Percentiles rank a stretch among this genome's conserved stretches.
phyloP scores from a whole-genome alignment of 73 alveolate genomes.

The Paramecium sexaurelia region DNA sequence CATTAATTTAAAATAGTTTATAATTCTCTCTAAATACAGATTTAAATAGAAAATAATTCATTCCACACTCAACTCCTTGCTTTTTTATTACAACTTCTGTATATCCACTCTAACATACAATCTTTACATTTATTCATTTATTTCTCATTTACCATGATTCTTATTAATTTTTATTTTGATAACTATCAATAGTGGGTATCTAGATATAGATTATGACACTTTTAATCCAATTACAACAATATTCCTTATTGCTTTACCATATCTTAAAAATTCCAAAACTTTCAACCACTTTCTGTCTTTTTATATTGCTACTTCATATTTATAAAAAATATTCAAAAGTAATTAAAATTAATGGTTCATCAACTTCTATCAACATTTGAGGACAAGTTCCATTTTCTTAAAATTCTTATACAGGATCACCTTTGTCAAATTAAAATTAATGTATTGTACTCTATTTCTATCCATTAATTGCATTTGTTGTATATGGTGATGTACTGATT shows the following conservation, averaged over 20 bases:
- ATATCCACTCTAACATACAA: background rate
- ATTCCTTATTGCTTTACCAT: background rate
- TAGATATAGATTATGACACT: background rate
- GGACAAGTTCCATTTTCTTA: background rate
- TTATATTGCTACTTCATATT: background rate
- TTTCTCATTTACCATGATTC: background rate
- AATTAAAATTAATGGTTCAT: background rate
- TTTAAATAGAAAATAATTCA: conserved; percentile 1
- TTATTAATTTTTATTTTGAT: background rate
- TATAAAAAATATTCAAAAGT: background rate
- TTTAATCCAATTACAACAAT: background rate
- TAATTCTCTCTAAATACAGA: conserved; percentile 6
- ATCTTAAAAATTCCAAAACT: background rate
- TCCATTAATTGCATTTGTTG: background rate
- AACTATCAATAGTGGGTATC: conserved; percentile 24
- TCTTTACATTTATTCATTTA: background rate
- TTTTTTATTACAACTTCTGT: background rate
- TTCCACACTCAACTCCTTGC: background rate
- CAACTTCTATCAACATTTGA: background rate
- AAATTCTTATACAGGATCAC: background rate
- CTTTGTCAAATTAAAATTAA: background rate
- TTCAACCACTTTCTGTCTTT: background rate
- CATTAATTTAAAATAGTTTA: background rate
- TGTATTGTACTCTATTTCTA: background rate
- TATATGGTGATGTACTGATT: background rate